Percentiles rank a stretch among this genome's conserved stretches.
These are phyloP conservation scores for Cryphonectria radicalis DNA, from an alignment of 2,329 filamentous ascomycete species.

Conservation along the genomic window DNA sequence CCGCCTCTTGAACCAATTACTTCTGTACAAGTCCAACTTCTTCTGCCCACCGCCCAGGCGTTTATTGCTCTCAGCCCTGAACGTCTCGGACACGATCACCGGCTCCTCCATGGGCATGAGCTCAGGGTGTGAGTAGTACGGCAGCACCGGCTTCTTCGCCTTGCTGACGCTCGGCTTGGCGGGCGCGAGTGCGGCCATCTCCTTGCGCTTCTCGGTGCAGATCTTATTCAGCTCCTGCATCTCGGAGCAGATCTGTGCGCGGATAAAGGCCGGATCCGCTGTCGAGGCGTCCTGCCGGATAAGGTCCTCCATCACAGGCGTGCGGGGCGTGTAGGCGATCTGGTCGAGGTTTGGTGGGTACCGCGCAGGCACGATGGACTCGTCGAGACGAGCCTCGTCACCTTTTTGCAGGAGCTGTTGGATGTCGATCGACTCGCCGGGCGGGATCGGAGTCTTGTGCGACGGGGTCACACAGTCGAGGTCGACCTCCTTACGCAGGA, in stretches of 20 bases:
- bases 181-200: conserved; percentile 30
- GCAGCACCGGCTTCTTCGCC: conserved; percentile 36
- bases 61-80: conserved; percentile 34
- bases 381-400: conserved; percentile 69
- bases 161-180: conserved; percentile 11
- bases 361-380: conserved; percentile 59
- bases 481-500: conserved; percentile 96
- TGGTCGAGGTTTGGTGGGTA: conserved; percentile 61
- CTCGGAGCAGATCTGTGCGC: conserved; percentile 78
- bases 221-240: conserved; percentile 77
- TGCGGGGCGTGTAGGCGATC: conserved; percentile 71
- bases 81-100: conserved; percentile 43
- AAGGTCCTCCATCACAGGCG: conserved; percentile 79
- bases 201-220: conserved; percentile 61
- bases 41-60: conserved; percentile 19
- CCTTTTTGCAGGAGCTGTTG: conserved; percentile 75
- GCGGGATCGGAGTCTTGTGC: conserved; percentile 75
- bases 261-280: conserved; percentile 67
- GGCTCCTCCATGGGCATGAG: conserved; percentile 46
- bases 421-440: conserved; percentile 88
- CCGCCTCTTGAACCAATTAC: conserved; percentile 5
- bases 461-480: conserved; percentile 97
- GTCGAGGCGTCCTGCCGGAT: conserved; percentile 49
- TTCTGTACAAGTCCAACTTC: conserved; percentile 23
- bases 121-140: conserved; percentile 44